Evolutionary conservation across 768 basidiomycete genomes (phyloP).

Genomic region (Termitomyces sp.): DNA sequence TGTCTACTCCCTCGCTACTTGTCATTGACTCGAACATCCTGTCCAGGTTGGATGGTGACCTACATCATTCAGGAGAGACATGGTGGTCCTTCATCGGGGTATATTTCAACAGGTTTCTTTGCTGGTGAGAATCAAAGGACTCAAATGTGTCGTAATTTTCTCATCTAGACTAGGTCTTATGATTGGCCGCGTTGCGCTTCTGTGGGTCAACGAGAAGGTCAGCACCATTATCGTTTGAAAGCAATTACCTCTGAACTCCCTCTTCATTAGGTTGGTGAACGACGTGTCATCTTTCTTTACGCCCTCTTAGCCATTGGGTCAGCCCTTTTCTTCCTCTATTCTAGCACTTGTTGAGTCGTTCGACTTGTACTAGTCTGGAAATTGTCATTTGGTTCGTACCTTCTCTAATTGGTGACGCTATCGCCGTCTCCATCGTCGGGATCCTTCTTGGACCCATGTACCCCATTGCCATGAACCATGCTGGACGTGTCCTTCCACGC

Average conservation of each 20-base stretch:
- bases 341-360: not conserved
- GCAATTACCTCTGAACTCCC: not conserved
- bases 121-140: slow-evolving; percentile 4
- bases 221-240: not conserved
- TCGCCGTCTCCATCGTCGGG: slow-evolving; percentile 64
- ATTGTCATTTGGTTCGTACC: slow-evolving; percentile 68
- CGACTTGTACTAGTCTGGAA: slow-evolving; percentile 42
- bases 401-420: slow-evolving; percentile 58
- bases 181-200: slow-evolving; percentile 48
- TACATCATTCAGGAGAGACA: slow-evolving; percentile 37
- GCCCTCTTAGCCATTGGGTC: slow-evolving; percentile 47
- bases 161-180: slow-evolving; percentile 41
- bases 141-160: not conserved
- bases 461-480: slow-evolving; percentile 70
- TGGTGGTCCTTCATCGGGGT: slow-evolving; percentile 33
- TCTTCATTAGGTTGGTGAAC: slow-evolving; percentile 45
- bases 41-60: slow-evolving; percentile 67
- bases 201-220: slow-evolving; percentile 56
- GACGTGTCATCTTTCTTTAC: slow-evolving; percentile 50
- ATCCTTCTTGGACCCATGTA: slow-evolving; percentile 75
- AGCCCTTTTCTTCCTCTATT: slow-evolving; percentile 8
- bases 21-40: not conserved
- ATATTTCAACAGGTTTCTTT: slow-evolving; percentile 26
- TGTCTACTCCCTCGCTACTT: not conserved
- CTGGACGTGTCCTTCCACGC: slow-evolving; percentile 63